These are phyloP conservation scores for Metschnikowia matae DNA, from an alignment of 805 yeast species.

Conservation along the genomic window DNA sequence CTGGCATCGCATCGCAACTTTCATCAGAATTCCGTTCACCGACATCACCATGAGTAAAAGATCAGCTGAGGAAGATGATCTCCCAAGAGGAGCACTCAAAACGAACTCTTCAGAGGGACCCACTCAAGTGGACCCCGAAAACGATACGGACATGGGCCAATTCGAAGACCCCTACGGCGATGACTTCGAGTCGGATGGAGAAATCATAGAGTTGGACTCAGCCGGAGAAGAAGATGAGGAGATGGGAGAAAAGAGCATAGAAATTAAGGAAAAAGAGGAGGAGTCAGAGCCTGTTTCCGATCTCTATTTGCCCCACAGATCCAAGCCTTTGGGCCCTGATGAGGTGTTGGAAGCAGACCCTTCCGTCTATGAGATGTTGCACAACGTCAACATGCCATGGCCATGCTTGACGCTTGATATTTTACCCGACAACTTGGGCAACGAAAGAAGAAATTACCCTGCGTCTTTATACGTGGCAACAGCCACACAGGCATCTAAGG, in stretches of 20 bases:
- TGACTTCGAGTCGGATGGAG: constrained; percentile 89
- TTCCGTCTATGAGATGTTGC: constrained; percentile 92
- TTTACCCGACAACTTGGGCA: constrained; percentile 80
- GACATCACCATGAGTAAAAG: constrained; percentile 14
- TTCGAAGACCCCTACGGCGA: constrained; percentile 88
- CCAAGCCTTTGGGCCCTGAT: constrained; percentile 89
- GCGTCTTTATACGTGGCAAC: constrained; percentile 82
- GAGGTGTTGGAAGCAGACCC: constrained; percentile 97
- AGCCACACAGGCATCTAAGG: constrained; percentile 87
- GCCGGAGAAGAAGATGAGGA: constrained; percentile 46
- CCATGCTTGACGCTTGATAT: constrained; percentile 92
- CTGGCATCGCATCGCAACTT: constrained; percentile 7
- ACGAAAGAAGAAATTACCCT: constrained; percentile 86
- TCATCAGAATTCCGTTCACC: neutral
- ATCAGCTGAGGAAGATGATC: constrained; percentile 15
- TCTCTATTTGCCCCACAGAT: constrained; percentile 82
- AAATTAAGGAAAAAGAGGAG: constrained; percentile 17
- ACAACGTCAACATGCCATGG: constrained; percentile 92
- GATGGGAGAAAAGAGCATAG: constrained; percentile 25
- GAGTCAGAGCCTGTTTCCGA: constrained; percentile 35
- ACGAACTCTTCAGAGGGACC: constrained; percentile 38
- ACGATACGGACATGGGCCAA: constrained; percentile 68
- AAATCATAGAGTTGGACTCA: constrained; percentile 73
- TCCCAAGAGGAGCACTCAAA: constrained; percentile 31
- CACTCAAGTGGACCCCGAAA: constrained; percentile 24